These are phyloP conservation scores for Curvularia verruculosa DNA, from an alignment of 2,329 filamentous ascomycete genomes.

Conservation along the genomic window DNA sequence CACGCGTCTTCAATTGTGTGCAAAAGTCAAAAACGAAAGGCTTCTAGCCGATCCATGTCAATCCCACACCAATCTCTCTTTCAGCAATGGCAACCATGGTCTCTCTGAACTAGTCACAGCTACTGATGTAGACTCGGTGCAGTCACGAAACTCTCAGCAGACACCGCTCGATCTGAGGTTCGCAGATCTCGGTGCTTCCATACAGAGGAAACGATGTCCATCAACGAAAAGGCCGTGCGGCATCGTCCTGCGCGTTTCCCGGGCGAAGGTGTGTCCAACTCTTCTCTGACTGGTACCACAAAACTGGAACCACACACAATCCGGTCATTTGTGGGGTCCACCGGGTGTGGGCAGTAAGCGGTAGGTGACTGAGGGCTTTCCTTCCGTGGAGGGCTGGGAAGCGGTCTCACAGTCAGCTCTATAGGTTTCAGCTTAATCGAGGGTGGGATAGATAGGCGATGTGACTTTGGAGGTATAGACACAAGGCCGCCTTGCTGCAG, in stretches of 20 bases:
- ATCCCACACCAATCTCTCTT: background rate
- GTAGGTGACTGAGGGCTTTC: conserved; percentile 19
- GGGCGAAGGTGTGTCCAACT: conserved; percentile 30
- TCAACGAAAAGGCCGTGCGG: conserved; percentile 25
- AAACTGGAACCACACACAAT: conserved; percentile 37
- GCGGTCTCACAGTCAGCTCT: conserved; percentile 11
- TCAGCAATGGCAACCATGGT: background rate
- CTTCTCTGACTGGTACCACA: conserved; percentile 28
- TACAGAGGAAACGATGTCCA: conserved; percentile 27
- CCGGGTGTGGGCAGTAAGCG: conserved; percentile 31
- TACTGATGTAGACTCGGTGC: conserved; percentile 10
- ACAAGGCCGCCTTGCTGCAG: conserved; percentile 12
- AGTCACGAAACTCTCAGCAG: background rate
- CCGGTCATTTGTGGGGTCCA: conserved; percentile 37
- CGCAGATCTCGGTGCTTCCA: conserved; percentile 32
- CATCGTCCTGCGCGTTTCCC: conserved; percentile 17
- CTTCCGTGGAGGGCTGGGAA: conserved; percentile 30
- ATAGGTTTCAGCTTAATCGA: conserved; percentile 27
- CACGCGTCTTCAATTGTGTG: background rate
- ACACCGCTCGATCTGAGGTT: background rate
- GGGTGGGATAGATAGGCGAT: conserved; percentile 36
- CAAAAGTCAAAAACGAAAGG: background rate
- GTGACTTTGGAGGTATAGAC: conserved; percentile 12
- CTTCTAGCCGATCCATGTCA: background rate
- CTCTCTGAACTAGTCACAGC: background rate